Conservation (phyloP, 2,329 filamentous ascomycete species). For the Proliferodiscus dingleyae region DNA sequence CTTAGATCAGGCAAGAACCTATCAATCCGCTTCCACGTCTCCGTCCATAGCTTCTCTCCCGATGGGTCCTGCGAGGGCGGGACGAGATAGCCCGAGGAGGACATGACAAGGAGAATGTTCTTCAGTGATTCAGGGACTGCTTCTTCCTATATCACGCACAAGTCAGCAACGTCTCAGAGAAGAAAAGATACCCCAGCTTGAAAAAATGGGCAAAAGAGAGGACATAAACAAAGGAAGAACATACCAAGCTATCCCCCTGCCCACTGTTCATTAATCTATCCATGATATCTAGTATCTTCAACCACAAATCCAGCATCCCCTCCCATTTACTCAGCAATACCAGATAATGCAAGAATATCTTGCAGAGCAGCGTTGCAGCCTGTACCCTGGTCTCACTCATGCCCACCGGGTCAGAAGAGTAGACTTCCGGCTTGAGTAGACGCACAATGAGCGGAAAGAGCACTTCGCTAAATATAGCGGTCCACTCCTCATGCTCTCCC, state of each 20-base stretch:
- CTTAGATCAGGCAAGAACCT: slow-evolving; percentile 58
- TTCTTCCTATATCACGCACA: slow-evolving; percentile 61
- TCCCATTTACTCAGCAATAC: slow-evolving; percentile 80
- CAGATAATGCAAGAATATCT: slow-evolving; percentile 92
- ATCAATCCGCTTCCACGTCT: slow-evolving; percentile 63
- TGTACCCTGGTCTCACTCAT: slow-evolving; percentile 96
- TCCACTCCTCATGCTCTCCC: slow-evolving; percentile 87
- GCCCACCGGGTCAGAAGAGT: slow-evolving; percentile 80
- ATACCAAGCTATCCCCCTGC: slow-evolving; percentile 80
- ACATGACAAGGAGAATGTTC: slow-evolving; percentile 94
- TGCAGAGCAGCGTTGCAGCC: slow-evolving; percentile 84
- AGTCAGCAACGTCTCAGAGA: slow-evolving; percentile 1
- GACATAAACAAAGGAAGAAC: slow-evolving; percentile 32
- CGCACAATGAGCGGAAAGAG: slow-evolving; percentile 85
- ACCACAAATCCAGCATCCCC: slow-evolving; percentile 86
- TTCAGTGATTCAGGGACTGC: slow-evolving; percentile 93
- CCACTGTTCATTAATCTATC: slow-evolving; percentile 95
- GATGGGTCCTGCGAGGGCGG: slow-evolving; percentile 56
- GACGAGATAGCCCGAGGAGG: slow-evolving; percentile 77
- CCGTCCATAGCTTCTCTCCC: slow-evolving; percentile 54
- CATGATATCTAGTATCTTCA: slow-evolving; percentile 88
- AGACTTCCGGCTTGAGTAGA: slow-evolving; percentile 89
- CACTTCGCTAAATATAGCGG: slow-evolving; percentile 88
- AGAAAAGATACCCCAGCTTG: too few species aligned
- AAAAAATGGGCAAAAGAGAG: too few species aligned